Conservation (phyloP, 1,139 yeast species). For the Ogataea hybrid region DNA sequence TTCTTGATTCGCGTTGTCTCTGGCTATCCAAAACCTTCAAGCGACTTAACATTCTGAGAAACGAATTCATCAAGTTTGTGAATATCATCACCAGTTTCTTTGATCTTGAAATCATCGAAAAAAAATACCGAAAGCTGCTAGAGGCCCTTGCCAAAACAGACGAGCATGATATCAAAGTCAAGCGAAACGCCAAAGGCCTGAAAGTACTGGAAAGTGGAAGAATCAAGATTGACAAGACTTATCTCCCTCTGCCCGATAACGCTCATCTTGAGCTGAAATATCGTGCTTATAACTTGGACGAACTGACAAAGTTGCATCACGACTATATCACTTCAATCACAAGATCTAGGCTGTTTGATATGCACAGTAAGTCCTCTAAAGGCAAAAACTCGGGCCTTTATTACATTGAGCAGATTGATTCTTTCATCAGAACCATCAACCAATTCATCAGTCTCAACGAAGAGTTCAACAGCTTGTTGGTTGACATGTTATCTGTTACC, state of each 20-base stretch:
- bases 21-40: constrained; percentile 41
- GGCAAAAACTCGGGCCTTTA: constrained; percentile 43
- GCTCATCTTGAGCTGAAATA: constrained; percentile 19
- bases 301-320: constrained; percentile 42
- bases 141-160: constrained; percentile 12
- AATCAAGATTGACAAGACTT: constrained; percentile 11
- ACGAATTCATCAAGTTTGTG: constrained; percentile 45
- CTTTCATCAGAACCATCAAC: constrained; percentile 41
- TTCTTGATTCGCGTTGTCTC: constrained; percentile 35
- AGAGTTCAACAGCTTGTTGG: constrained; percentile 41
- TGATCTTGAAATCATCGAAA: constrained; percentile 48
- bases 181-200: constrained; percentile 12
- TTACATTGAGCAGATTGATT: constrained; percentile 47
- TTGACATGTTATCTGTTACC: constrained; percentile 29
- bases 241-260: constrained; percentile 15
- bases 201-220: constrained; percentile 11
- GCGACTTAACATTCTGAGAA: constrained; percentile 44
- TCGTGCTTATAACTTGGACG: constrained; percentile 44
- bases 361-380: constrained; percentile 33
- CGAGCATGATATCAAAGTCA: constrained; percentile 16
- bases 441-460: constrained; percentile 45
- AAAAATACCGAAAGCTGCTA: constrained; percentile 37
- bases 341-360: constrained; percentile 32
- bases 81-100: constrained; percentile 43
- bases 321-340: constrained; percentile 36